A percentile compares a stretch with the other conserved stretches of the same genome.
Evolutionary conservation across 805 yeast genomes (phyloP).

Genomic region (Schwanniomyces pseudopolymorphus): DNA sequence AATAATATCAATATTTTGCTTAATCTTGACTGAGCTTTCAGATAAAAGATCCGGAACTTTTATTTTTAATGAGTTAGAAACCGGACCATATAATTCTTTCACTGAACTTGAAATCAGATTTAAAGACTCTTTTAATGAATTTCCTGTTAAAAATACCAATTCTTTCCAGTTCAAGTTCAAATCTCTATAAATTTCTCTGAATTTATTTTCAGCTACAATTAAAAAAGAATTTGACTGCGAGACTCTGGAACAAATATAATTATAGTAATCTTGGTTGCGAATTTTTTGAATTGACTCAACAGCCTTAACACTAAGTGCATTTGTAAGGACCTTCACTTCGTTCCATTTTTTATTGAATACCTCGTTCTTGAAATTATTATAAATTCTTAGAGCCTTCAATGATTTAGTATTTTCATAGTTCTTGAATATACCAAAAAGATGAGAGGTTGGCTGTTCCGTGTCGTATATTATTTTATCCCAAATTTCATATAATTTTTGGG

Average conservation of each 20-base stretch:
- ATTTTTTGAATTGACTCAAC: not conserved
- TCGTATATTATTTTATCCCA: constrained; percentile 12
- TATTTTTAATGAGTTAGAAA: not conserved
- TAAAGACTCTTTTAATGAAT: not conserved
- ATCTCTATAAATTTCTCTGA: not conserved
- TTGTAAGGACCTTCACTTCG: not conserved
- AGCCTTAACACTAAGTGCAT: not conserved
- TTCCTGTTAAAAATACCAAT: not conserved
- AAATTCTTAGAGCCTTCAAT: constrained; percentile 1
- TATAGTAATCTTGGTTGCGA: not conserved
- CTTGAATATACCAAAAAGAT: constrained; percentile 3
- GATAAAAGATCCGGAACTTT: not conserved
- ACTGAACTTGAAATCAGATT: not conserved
- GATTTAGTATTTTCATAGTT: not conserved
- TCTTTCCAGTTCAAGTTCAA: not conserved
- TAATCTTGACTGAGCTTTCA: not conserved
- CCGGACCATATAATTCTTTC: not conserved
- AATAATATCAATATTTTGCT: constrained; percentile 1
- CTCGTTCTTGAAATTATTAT: not conserved
- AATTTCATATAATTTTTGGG: constrained; percentile 1
- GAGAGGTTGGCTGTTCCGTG: not conserved
- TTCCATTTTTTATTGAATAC: not conserved
- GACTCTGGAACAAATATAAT: not conserved
- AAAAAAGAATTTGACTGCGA: not conserved
- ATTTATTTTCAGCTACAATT: not conserved